Evolutionary conservation across 2,329 filamentous ascomycete species (phyloP).

Genomic region (Xylariaceae sp.): DNA sequence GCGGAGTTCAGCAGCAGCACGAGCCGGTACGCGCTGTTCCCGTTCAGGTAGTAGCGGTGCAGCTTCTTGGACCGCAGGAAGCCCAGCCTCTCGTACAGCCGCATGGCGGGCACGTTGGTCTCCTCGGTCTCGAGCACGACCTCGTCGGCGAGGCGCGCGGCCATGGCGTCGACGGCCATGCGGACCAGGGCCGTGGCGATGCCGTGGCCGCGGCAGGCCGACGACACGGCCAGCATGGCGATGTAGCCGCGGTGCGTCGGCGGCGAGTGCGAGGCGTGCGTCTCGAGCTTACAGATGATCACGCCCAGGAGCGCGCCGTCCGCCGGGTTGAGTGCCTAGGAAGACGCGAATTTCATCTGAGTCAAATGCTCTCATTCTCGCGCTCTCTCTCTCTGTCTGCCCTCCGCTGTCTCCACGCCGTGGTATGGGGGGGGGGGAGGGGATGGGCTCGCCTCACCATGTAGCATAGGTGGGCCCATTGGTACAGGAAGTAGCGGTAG

Average conservation of each 20-base stretch:
- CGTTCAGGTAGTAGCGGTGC: constrained; percentile 93
- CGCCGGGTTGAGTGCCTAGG: constrained; percentile 50
- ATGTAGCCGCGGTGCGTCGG: constrained; percentile 82
- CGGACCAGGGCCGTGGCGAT: constrained; percentile 86
- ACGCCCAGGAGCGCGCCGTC: constrained; percentile 71
- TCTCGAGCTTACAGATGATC: constrained; percentile 89
- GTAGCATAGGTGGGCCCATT: constrained; percentile 97
- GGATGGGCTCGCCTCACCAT: constrained; percentile 50
- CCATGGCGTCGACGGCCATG: constrained; percentile 87
- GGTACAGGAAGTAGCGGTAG: constrained; percentile 94
- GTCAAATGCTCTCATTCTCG: no score
- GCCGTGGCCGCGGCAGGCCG: constrained; percentile 71
- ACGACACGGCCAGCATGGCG: constrained; percentile 91
- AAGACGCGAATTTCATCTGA: no score
- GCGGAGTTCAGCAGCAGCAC: constrained; percentile 65
- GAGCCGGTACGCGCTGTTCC: constrained; percentile 86
- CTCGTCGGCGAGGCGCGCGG: constrained; percentile 75
- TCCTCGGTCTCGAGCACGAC: constrained; percentile 95
- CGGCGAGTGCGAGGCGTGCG: constrained; percentile 73
- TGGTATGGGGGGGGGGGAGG: no score
- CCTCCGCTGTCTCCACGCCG: no score
- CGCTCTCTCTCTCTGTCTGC: no score
- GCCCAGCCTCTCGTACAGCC: constrained; percentile 85
- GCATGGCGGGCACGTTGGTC: constrained; percentile 81
- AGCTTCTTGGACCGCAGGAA: constrained; percentile 89